Evolutionary conservation across 139 green algal genomes (phyloP), one percentile per base, ranked within the genome.

Genomic region (Chlamydomonas asymmetrica): DNA sequence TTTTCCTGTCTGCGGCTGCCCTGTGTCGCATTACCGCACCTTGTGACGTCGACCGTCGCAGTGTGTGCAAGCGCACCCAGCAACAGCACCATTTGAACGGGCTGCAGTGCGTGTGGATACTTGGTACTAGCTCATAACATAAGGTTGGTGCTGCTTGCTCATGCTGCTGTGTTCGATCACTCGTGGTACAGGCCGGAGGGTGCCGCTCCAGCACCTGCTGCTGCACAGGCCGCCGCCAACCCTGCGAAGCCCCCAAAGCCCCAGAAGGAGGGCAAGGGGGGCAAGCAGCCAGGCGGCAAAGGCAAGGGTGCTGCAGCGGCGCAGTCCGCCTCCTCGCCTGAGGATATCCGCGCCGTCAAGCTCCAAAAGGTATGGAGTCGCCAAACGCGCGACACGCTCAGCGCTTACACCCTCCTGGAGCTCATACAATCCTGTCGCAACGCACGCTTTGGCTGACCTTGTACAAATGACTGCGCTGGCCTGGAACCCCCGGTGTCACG

Each of bases 311-410:
- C 48, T 59, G 20, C 60, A 70, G 63, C 48, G 68, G 50, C 35
- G 57, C 31, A 64, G 39, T 79, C 52, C 50, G 84, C 85, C 0
- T 91, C 84, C 0, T 88, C 80, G 4, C 74, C 86, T 31, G 90
- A 91, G 54, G 92, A 95, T 49, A 88, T 97, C 52, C 75, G 83
- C 4, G 85, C 78, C 22, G 61, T 97, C 68, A 81, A 90, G 13
- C 79, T 93, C 0, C 64, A 88, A 35, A 97, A 97, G 90, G 89
- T 91, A 70, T 16, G 16, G 5, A 61, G 7, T 16, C 10, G 6
- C 18, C 35, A 49, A 32, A 22, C 25, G 31, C 43, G 50, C 31
- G 38, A 6, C 39, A 13, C 31, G 49, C 23, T 68, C 27, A 39
- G 29, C 62, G 7, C 9, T 18, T 35, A 18, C 6, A 35, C 50